A percentile compares a stretch with the other conserved stretches of the same genome.
These are phyloP conservation scores for Pogostemon cablin DNA, from an alignment of 257 asterid genomes.

Conservation along the genomic window DNA sequence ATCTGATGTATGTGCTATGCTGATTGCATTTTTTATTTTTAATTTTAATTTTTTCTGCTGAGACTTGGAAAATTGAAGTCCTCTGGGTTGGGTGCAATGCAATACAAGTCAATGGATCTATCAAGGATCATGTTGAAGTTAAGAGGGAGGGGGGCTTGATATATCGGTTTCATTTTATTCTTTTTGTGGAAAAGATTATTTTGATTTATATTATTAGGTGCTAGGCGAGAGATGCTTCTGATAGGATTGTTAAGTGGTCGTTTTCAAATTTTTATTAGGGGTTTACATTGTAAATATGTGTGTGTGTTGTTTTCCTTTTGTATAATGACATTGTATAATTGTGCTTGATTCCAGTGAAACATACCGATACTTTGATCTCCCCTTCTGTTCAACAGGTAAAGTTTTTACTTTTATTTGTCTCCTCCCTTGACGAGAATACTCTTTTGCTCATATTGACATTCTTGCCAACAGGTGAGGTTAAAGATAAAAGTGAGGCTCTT, in stretches of 20 bases:
- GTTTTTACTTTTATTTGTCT: background rate
- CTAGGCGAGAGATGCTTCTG: slow-evolving; percentile 6
- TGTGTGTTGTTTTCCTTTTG: background rate
- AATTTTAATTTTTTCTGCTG: background rate
- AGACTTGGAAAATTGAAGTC: background rate
- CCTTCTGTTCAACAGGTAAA: slow-evolving; percentile 74
- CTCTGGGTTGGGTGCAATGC: background rate
- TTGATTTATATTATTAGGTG: slow-evolving; percentile 11
- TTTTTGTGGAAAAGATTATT: background rate
- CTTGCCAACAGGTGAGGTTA: slow-evolving; percentile 53
- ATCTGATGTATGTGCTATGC: background rate
- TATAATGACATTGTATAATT: slow-evolving; percentile 18
- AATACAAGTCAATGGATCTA: background rate
- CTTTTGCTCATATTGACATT: slow-evolving; percentile 21
- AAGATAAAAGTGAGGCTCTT: slow-evolving; percentile 75
- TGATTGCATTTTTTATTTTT: background rate
- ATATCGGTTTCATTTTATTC: background rate
- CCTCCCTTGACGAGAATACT: background rate
- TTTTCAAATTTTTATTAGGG: too few species aligned
- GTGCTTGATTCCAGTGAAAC: slow-evolving; percentile 57
- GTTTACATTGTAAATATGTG: too few species aligned
- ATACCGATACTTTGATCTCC: slow-evolving; percentile 74
- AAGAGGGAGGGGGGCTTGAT: background rate
- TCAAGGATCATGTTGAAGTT: slow-evolving; percentile 1
- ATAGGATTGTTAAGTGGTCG: background rate